A percentile compares a stretch with the other conserved stretches of the same genome.
Conservation (phyloP, 345 rosid genomes). For the Melaleuca quinquenervia region DNA sequence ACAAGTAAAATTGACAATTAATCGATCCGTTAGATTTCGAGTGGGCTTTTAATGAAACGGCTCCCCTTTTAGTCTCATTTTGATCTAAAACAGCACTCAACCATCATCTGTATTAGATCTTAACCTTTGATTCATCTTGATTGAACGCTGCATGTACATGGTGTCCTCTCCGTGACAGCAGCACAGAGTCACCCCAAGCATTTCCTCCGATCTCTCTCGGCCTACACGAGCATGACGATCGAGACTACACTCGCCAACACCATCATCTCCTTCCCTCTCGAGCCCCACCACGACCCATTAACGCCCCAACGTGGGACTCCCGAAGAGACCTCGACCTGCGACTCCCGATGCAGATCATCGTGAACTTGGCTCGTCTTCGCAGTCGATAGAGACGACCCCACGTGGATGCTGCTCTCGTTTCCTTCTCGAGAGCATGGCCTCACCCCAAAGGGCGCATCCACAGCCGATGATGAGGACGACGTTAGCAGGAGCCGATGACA, state of each 20-base stretch:
- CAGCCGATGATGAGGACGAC: neutral
- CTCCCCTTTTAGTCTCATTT: neutral
- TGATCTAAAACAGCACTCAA: too few species aligned
- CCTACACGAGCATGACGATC: neutral
- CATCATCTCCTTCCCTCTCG: neutral
- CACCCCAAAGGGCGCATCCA: conserved; percentile 5
- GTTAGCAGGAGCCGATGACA: conserved; percentile 4
- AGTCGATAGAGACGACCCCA: neutral
- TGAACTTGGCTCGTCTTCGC: neutral
- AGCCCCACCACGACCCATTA: neutral
- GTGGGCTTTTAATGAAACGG: neutral
- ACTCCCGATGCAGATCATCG: neutral
- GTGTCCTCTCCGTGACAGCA: neutral
- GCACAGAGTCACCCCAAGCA: neutral
- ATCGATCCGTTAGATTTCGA: neutral
- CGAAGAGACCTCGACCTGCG: neutral
- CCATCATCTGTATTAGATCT: neutral
- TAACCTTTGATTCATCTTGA: neutral
- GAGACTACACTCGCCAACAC: neutral
- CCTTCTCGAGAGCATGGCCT: conserved; percentile 2
- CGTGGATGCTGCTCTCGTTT: neutral
- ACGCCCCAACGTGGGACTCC: neutral
- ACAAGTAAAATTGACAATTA: neutral
- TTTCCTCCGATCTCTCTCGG: neutral
- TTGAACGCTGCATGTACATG: neutral